Percentiles rank a stretch among this genome's conserved stretches.
Evolutionary conservation across 1,284 basidiomycete species (phyloP).

Genomic region (Prillingera fragicola): DNA sequence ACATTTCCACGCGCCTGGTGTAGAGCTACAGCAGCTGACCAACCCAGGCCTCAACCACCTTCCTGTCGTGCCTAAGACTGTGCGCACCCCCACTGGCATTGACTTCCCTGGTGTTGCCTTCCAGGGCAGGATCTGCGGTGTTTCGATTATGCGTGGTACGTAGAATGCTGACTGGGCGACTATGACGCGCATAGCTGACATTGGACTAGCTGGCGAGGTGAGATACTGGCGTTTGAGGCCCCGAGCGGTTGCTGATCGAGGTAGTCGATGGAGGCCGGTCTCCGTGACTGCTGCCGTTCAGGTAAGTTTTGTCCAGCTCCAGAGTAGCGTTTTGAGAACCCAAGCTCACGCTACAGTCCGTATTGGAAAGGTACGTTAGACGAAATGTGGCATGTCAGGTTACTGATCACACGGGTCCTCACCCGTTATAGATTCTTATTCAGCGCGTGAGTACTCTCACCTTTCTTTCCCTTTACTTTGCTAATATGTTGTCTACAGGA

Average conservation of each 20-base stretch:
- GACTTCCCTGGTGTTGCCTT: slow-evolving; percentile 83
- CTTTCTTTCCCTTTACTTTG: not conserved
- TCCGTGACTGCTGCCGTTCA: slow-evolving; percentile 78
- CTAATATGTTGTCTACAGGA: slow-evolving; percentile 55
- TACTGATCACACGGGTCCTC: slow-evolving; percentile 23
- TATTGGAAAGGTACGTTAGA: slow-evolving; percentile 44
- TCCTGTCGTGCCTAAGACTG: slow-evolving; percentile 77
- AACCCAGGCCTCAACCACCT: slow-evolving; percentile 83
- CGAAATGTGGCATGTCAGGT: not conserved
- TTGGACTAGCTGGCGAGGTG: slow-evolving; percentile 34
- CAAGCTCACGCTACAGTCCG: slow-evolving; percentile 32
- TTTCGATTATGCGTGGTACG: slow-evolving; percentile 71
- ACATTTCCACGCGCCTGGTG: too few relatives aligned
- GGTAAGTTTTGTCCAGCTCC: too few relatives aligned
- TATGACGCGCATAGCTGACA: not conserved
- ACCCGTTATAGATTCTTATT: slow-evolving; percentile 66
- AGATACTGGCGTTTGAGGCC: slow-evolving; percentile 3
- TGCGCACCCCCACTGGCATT: slow-evolving; percentile 59
- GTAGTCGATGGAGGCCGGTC: slow-evolving; percentile 89
- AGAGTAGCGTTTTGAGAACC: too few relatives aligned
- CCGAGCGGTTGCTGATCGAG: slow-evolving; percentile 3
- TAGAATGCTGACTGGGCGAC: too few relatives aligned
- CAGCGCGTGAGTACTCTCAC: slow-evolving; percentile 63
- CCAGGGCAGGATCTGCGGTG: slow-evolving; percentile 89
- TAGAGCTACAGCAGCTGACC: not conserved